Evolutionary conservation across 805 yeast species (phyloP), one percentile per base, ranked within the genome.

Genomic region (Kodamaea nitidulidarum): DNA sequence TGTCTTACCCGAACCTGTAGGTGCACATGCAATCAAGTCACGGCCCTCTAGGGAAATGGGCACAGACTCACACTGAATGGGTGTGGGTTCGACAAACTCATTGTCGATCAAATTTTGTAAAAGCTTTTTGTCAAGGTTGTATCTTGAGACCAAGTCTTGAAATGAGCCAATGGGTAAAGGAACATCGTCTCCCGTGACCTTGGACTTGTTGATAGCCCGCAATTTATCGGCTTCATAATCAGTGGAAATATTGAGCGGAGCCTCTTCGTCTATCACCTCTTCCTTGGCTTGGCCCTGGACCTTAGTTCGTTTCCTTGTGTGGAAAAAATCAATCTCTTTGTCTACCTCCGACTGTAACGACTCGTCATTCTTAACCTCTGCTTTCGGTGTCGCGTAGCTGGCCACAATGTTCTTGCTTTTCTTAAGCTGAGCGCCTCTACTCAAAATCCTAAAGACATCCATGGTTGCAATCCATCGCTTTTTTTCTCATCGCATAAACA

Each of bases 1-100:
- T 0, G 98, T 93, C 58, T 93, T 93, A 70, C 98, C 98, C 4
- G 97, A 88, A 51, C 98, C 98, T 1, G 98, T 93, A 34, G 98
- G 98, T 0, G 98, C 97, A 71, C 96, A 87, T 1, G 95, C 95
- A 31, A 93, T 69, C 24, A 93, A 58, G 56, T 91, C 97, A 43
- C 95, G 75, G 20, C 70, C 73, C 38, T 76, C 71, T 38, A 88
- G 63, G 10, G 86, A 63, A 7, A 79, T 67, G 2, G 98, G 97
- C 30, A 93, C 80, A 2, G 88, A 79, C 60, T 93, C 97, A 45
- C 88, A 76, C 63, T 93, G 99, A 51, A 93, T 86, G 3, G 97
- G 81, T 0, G 98, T 91, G 4, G 98, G 98, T 45, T 80, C 85
- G 1, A 80, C 75, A 54, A 90, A 90, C 38, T 80, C 84, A 33